Percentiles rank a stretch among this genome's conserved stretches.
Conservation (phyloP, 2,329 filamentous ascomycete genomes). For the Verticillium klebahnii region DNA sequence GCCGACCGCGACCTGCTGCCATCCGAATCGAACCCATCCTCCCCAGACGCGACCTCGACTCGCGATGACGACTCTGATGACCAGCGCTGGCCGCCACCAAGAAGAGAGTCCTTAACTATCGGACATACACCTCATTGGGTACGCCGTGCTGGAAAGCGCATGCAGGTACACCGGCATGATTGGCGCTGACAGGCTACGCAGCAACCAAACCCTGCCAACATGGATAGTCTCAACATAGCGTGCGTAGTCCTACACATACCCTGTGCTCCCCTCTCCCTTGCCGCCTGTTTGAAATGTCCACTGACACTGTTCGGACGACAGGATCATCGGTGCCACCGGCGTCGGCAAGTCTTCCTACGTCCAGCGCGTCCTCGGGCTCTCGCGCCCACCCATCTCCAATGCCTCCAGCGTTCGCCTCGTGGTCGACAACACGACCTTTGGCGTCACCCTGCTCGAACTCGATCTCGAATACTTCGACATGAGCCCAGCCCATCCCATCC, state of each 20-base stretch:
- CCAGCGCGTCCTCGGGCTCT: conserved; percentile 55
- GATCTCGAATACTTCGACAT: conserved; percentile 63
- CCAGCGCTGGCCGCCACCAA: conserved; percentile 38
- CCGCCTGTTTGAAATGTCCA: background rate
- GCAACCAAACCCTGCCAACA: conserved; percentile 23
- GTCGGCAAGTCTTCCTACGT: conserved; percentile 67
- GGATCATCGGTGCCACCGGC: conserved; percentile 58
- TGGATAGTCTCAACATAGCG: conserved; percentile 61
- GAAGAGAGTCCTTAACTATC: conserved; percentile 44
- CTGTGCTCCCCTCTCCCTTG: background rate
- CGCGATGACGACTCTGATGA: conserved; percentile 32
- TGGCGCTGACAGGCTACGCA: conserved; percentile 14
- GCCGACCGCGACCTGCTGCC: conserved; percentile 23
- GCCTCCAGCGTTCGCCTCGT: conserved; percentile 52
- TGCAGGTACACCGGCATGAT: conserved; percentile 8
- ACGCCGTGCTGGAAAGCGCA: conserved; percentile 19
- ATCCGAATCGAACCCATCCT: conserved; percentile 15
- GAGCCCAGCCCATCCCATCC: conserved; percentile 51
- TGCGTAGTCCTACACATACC: background rate
- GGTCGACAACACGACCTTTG: conserved; percentile 53
- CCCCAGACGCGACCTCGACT: conserved; percentile 19
- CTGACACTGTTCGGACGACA: background rate
- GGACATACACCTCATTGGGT: conserved; percentile 31
- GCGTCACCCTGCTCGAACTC: conserved; percentile 60
- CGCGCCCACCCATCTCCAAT: conserved; percentile 47